Evolutionary conservation across 2,329 filamentous ascomycete species (phyloP).

Genomic region (Colletotrichum godetiae): DNA sequence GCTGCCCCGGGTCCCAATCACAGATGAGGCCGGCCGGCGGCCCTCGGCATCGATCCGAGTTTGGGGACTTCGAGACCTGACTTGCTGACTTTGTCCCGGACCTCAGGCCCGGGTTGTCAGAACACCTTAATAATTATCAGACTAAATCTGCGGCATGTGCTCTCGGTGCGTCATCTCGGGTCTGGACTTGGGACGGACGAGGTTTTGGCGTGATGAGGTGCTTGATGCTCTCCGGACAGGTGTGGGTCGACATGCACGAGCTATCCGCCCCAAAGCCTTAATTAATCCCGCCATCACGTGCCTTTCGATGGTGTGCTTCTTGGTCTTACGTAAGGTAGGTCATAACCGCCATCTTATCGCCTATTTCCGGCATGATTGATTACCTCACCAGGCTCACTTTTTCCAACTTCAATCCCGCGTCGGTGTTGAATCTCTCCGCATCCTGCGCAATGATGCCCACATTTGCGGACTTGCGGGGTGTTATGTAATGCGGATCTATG

Average conservation of each 20-base stretch:
- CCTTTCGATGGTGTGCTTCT: background rate
- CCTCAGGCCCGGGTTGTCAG: background rate
- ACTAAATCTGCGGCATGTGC: background rate
- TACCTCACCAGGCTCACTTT: background rate
- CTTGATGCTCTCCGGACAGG: background rate
- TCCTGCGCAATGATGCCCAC: background rate
- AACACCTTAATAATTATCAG: background rate
- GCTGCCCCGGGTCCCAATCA: background rate
- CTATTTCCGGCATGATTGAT: background rate
- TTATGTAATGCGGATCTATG: background rate
- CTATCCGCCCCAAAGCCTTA: background rate
- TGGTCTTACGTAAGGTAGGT: background rate
- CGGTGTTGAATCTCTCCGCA: background rate
- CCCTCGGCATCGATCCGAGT: conserved; percentile 12
- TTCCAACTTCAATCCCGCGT: background rate
- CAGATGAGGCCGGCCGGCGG: background rate
- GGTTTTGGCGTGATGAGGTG: background rate
- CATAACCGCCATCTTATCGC: background rate
- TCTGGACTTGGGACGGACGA: background rate
- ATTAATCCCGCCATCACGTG: background rate
- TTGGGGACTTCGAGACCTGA: background rate
- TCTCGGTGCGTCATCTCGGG: background rate
- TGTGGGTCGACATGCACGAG: background rate
- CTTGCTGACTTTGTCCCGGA: background rate
- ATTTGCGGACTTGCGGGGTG: background rate